Percentiles rank a stretch among this genome's conserved stretches.
Evolutionary conservation across 2,329 filamentous ascomycete species (phyloP).

Genomic region (Magnaporthiopsis incrustans): DNA sequence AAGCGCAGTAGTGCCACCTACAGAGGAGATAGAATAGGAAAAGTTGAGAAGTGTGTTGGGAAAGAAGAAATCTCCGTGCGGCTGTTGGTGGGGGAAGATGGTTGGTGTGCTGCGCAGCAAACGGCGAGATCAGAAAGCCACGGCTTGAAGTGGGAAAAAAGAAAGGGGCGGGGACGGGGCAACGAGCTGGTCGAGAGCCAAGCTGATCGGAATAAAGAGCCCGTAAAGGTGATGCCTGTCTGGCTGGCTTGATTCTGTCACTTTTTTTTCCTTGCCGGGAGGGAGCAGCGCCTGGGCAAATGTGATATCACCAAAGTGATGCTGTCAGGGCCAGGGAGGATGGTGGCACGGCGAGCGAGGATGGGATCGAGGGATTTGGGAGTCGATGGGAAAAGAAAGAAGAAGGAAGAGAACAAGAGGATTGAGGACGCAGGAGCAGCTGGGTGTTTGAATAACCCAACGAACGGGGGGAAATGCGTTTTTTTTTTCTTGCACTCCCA

Average conservation of each 20-base stretch:
- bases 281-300: not conserved
- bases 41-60: not conserved
- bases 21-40: not conserved
- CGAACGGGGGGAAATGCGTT: not conserved
- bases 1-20: not conserved
- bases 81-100: not conserved
- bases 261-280: not conserved
- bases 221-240: not conserved
- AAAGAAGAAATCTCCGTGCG: not conserved
- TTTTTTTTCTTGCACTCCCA: constrained; percentile 2
- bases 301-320: not conserved
- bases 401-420: constrained; percentile 5
- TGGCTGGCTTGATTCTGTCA: not conserved
- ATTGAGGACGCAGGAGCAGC: not conserved
- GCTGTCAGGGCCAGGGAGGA: not conserved
- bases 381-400: not conserved
- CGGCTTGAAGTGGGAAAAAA: not conserved
- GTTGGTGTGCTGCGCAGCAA: not conserved
- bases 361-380: not conserved
- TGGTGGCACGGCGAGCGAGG: not conserved
- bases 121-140: not conserved
- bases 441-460: not conserved
- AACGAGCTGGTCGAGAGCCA: not conserved
- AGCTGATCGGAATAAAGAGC: not conserved
- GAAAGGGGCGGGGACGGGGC: not conserved